Evolutionary conservation across 129 eudicot genomes (phyloP).

Genomic region (Pittosporum tobira): DNA sequence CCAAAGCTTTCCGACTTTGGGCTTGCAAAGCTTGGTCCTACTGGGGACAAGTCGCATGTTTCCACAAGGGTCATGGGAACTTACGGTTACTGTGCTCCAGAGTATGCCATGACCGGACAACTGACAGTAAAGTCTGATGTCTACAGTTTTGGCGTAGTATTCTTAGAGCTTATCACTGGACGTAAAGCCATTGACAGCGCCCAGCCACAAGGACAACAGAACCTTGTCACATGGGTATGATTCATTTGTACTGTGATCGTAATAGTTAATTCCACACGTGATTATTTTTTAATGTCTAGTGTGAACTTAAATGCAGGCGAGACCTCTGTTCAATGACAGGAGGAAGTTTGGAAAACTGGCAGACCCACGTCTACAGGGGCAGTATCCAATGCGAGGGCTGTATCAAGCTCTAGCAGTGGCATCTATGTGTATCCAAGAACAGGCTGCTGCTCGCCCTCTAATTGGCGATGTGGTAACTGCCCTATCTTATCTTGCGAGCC

Average conservation of each 20-base stretch:
- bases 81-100: slow-evolving; percentile 98
- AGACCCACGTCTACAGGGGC: slow-evolving; percentile 71
- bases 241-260: not conserved
- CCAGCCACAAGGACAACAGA: slow-evolving; percentile 82
- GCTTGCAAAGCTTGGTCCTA: slow-evolving; percentile 91
- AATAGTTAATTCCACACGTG: not conserved
- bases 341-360: slow-evolving; percentile 62
- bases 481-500: slow-evolving; percentile 77
- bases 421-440: slow-evolving; percentile 93
- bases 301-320: slow-evolving; percentile 43
- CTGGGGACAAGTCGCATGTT: slow-evolving; percentile 96
- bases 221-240: slow-evolving; percentile 88
- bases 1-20: slow-evolving; percentile 97
- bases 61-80: slow-evolving; percentile 98
- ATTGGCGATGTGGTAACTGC: slow-evolving; percentile 96
- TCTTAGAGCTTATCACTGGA: slow-evolving; percentile 91
- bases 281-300: not conserved
- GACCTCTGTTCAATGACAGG: slow-evolving; percentile 78
- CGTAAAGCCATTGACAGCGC: slow-evolving; percentile 89
- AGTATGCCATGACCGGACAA: slow-evolving; percentile 98
- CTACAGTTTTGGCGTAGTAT: slow-evolving; percentile 91
- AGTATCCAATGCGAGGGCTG: slow-evolving; percentile 75
- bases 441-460: slow-evolving; percentile 85
- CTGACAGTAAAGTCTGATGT: slow-evolving; percentile 92
- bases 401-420: slow-evolving; percentile 91